phyloP scores from a whole-genome alignment of 257 asterid species.

The Coffea eugenioides region DNA sequence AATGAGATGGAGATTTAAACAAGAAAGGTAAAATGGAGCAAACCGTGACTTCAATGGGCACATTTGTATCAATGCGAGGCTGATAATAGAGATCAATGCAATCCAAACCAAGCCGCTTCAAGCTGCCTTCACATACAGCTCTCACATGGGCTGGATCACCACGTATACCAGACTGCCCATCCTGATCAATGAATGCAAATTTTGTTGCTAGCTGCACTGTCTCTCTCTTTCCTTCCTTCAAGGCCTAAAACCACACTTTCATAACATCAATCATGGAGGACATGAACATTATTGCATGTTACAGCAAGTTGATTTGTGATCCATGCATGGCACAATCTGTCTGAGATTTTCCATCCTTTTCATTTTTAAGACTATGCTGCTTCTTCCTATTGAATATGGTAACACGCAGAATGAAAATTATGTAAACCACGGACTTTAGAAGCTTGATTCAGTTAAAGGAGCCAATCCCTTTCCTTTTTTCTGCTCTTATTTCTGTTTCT shows the following conservation, averaged over 20 bases:
- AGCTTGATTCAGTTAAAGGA: not conserved
- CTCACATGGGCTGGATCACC: constrained; percentile 40
- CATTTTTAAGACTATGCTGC: too few relatives aligned
- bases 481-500: constrained; percentile 14
- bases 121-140: constrained; percentile 37
- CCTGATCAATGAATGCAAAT: constrained; percentile 22
- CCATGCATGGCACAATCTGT: too few relatives aligned
- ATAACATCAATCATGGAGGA: not conserved
- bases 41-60: constrained; percentile 55
- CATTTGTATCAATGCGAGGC: constrained; percentile 32
- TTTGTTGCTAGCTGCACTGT: constrained; percentile 42
- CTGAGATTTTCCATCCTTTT: too few relatives aligned
- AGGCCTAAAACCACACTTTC: constrained; percentile 25
- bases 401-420: not conserved
- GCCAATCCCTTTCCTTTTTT: constrained; percentile 25
- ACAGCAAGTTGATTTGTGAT: too few relatives aligned
- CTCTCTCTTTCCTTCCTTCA: constrained; percentile 40
- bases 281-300: not conserved
- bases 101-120: constrained; percentile 40
- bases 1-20: too few relatives aligned
- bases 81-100: constrained; percentile 49
- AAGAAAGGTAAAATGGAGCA: constrained; percentile 2
- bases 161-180: constrained; percentile 9
- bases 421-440: not conserved
- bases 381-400: not conserved